A percentile compares a stretch with the other conserved stretches of the same genome.
These are phyloP conservation scores for Corylus avellana DNA, from an alignment of 306 rosid genomes.

Conservation along the genomic window DNA sequence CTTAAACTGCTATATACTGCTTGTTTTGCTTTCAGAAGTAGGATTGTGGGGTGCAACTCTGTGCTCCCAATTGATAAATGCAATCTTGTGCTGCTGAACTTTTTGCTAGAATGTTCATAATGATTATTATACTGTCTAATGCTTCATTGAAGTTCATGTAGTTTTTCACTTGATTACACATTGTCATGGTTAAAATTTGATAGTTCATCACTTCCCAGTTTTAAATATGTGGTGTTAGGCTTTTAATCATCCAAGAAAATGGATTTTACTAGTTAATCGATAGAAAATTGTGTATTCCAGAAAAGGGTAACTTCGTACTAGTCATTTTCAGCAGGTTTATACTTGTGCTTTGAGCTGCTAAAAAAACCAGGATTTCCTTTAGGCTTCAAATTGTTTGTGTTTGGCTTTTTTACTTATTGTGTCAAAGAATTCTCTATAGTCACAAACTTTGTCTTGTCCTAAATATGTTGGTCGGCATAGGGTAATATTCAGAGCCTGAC, in stretches of 20 bases:
- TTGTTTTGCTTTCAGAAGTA: not conserved
- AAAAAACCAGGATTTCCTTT: not conserved
- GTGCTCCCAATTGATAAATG: not conserved
- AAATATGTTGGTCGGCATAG: conserved; percentile 38
- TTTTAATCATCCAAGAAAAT: not conserved
- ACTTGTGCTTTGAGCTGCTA: not conserved
- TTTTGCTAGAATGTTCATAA: not conserved
- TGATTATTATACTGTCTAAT: not conserved
- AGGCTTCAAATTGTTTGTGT: conserved; percentile 1
- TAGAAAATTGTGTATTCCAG: not conserved
- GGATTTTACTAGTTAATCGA: not conserved
- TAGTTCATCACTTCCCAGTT: not conserved
- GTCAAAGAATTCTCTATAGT: conserved; percentile 5
- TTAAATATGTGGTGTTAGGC: not conserved
- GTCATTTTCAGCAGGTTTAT: not conserved
- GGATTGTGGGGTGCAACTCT: not conserved
- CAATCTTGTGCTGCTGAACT: not conserved
- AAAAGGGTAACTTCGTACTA: not conserved
- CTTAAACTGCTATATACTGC: not conserved
- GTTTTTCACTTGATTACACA: not conserved
- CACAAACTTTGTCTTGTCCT: not conserved
- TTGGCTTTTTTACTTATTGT: conserved; percentile 6
- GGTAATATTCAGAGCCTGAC: conserved; percentile 87
- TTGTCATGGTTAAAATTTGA: not conserved
- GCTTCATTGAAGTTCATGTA: not conserved